Percentiles rank a stretch among this genome's conserved stretches.
These are phyloP conservation scores for Trametes cingulata DNA, from an alignment of 768 basidiomycete species.

Conservation along the genomic window DNA sequence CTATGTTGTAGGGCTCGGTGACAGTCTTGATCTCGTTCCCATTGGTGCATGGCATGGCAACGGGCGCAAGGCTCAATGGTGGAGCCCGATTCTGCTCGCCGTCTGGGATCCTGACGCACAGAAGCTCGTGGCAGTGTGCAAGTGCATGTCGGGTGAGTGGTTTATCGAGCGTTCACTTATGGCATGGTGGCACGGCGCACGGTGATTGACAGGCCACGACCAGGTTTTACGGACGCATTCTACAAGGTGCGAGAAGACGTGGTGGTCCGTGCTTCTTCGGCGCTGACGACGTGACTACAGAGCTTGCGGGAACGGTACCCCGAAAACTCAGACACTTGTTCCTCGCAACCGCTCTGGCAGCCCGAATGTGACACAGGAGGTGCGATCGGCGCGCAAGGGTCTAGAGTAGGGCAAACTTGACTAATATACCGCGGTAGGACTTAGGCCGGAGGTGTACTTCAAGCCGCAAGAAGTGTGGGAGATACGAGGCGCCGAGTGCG, in stretches of 20 bases:
- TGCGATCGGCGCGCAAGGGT: slow-evolving; percentile 28
- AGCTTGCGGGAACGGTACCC: slow-evolving; percentile 65
- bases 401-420: neutral
- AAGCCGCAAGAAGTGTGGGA: slow-evolving; percentile 85
- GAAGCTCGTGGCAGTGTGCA: slow-evolving; percentile 75
- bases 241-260: slow-evolving; percentile 56
- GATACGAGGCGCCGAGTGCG: slow-evolving; percentile 71
- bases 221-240: slow-evolving; percentile 83
- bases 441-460: slow-evolving; percentile 68
- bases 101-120: slow-evolving; percentile 66
- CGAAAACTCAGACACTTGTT: slow-evolving; percentile 57
- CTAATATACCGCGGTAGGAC: slow-evolving; percentile 39
- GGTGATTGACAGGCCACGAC: slow-evolving; percentile 10
- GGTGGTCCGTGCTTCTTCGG: neutral
- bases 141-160: slow-evolving; percentile 80
- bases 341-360: slow-evolving; percentile 51
- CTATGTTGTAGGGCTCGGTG: slow-evolving; percentile 79
- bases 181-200: slow-evolving; percentile 2
- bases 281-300: slow-evolving; percentile 35
- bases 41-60: slow-evolving; percentile 88
- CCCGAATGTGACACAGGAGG: slow-evolving; percentile 63
- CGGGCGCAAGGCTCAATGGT: slow-evolving; percentile 89
- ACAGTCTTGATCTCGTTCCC: slow-evolving; percentile 71
- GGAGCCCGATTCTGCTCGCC: slow-evolving; percentile 85
- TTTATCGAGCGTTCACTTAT: slow-evolving; percentile 1